phyloP scores from a whole-genome alignment of 306 rosid genomes.

The Trifolium dubium region DNA sequence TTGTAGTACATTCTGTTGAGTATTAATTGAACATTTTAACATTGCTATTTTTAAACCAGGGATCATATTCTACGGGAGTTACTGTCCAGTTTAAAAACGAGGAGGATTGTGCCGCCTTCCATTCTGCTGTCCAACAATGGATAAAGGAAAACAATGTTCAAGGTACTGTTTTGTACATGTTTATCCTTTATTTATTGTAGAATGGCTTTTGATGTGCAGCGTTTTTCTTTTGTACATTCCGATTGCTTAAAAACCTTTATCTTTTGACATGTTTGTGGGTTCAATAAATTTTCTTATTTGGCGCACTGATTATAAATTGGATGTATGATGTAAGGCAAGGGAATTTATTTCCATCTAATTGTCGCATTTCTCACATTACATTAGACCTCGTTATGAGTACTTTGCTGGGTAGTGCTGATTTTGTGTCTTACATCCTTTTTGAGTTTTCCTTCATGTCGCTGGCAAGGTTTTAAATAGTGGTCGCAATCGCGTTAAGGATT shows the following conservation, averaged over 20 bases:
- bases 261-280: background rate
- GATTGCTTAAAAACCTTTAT: background rate
- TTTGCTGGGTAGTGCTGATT: background rate
- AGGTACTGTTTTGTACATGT: constrained; percentile 60
- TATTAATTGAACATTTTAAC: constrained; percentile 32
- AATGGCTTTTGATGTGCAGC: constrained; percentile 2
- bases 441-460: constrained; percentile 5
- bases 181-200: background rate
- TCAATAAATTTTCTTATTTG: constrained; percentile 20
- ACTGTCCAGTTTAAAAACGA: constrained; percentile 69
- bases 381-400: background rate
- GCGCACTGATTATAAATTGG: background rate
- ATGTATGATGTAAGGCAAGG: background rate
- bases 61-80: constrained; percentile 65
- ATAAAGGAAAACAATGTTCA: constrained; percentile 60
- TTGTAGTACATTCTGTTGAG: background rate
- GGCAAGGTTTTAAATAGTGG: background rate
- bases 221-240: background rate
- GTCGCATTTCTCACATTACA: background rate
- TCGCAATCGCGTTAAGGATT: no score
- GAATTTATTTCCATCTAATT: background rate
- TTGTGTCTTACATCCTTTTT: constrained; percentile 8
- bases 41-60: constrained; percentile 57
- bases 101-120: constrained; percentile 76
- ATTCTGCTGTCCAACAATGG: constrained; percentile 73